Percentiles rank a stretch among this genome's conserved stretches.
Evolutionary conservation across 192 early-diverging fungal species (phyloP).

Genomic region (Backusella macrospora): DNA sequence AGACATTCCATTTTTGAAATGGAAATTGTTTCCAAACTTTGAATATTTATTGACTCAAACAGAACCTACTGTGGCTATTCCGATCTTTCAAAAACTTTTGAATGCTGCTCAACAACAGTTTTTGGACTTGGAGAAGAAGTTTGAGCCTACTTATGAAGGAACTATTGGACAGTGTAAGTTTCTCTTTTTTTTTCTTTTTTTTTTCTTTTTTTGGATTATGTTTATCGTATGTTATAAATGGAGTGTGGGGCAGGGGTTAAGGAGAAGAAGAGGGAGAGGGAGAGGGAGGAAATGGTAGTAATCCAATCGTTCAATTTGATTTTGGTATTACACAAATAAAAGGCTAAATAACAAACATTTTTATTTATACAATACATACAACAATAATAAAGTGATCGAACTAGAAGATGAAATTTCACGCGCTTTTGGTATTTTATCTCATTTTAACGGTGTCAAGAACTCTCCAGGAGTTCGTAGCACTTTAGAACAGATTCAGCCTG

Average conservation of each 20-base stretch:
- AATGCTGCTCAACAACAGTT: slow-evolving; percentile 46
- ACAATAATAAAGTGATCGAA: slow-evolving; percentile 41
- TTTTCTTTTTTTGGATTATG: neutral
- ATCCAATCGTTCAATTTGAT: too few species aligned
- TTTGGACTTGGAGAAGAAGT: slow-evolving; percentile 41
- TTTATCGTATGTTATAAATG: too few species aligned
- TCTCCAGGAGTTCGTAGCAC: slow-evolving; percentile 52
- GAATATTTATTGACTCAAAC: slow-evolving; percentile 34
- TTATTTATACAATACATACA: neutral
- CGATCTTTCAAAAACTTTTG: slow-evolving; percentile 46
- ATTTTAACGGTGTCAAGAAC: slow-evolving; percentile 58
- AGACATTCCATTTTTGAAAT: slow-evolving; percentile 44
- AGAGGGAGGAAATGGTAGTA: too few species aligned
- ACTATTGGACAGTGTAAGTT: slow-evolving; percentile 53
- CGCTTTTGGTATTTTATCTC: slow-evolving; percentile 50
- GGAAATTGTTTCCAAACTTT: slow-evolving; percentile 58
- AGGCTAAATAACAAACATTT: neutral
- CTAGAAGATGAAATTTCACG: slow-evolving; percentile 52
- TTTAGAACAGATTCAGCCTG: slow-evolving; percentile 53
- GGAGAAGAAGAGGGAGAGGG: too few species aligned
- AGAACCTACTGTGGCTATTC: slow-evolving; percentile 46
- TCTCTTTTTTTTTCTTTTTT: neutral
- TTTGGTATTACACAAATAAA: too few species aligned
- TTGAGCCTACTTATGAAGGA: slow-evolving; percentile 58
- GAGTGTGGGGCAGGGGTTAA: too few species aligned